Evolutionary conservation across 352 stramenopile genomes (phyloP).

Genomic region (Globisporangium nagaii): DNA sequence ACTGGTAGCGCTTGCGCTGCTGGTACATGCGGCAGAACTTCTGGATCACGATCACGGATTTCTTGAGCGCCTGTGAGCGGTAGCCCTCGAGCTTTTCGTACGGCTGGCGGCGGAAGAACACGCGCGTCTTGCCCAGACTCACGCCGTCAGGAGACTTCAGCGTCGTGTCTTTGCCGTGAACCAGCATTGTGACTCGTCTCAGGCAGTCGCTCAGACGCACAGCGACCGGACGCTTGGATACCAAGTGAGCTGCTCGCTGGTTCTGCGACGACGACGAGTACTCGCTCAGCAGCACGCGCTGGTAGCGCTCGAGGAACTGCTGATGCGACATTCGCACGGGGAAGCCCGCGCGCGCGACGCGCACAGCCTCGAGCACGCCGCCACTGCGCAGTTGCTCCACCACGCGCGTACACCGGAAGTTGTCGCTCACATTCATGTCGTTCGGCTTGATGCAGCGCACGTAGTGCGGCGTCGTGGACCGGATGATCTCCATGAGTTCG

Average conservation of each 20-base stretch:
- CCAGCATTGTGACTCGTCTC: slow-evolving; percentile 17
- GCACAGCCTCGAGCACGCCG: slow-evolving; percentile 85
- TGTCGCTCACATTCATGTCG: slow-evolving; percentile 61
- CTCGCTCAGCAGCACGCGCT: slow-evolving; percentile 33
- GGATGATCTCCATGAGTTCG: slow-evolving; percentile 91
- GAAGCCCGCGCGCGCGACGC: slow-evolving; percentile 79
- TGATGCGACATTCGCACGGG: slow-evolving; percentile 75
- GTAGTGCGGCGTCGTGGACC: slow-evolving; percentile 95
- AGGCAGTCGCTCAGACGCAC: slow-evolving; percentile 22
- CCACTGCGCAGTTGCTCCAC: slow-evolving; percentile 84
- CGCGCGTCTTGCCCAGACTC: slow-evolving; percentile 86
- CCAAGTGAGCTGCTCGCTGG: not conserved
- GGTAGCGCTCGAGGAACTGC: slow-evolving; percentile 73
- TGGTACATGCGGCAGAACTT: slow-evolving; percentile 41
- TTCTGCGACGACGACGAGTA: not conserved
- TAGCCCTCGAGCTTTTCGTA: slow-evolving; percentile 91
- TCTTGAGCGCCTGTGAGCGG: slow-evolving; percentile 21
- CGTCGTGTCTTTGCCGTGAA: slow-evolving; percentile 18
- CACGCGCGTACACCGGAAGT: slow-evolving; percentile 75
- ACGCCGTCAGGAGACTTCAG: slow-evolving; percentile 33
- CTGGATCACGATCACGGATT: slow-evolving; percentile 46
- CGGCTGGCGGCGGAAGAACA: slow-evolving; percentile 93
- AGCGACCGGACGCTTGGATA: slow-evolving; percentile 7
- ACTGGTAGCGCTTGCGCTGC: slow-evolving; percentile 28
- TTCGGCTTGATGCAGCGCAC: slow-evolving; percentile 99